Evolutionary conservation across 2,329 filamentous ascomycete species (phyloP), one percentile per base, ranked within the genome.

Genomic region (Capronia epimyces): DNA sequence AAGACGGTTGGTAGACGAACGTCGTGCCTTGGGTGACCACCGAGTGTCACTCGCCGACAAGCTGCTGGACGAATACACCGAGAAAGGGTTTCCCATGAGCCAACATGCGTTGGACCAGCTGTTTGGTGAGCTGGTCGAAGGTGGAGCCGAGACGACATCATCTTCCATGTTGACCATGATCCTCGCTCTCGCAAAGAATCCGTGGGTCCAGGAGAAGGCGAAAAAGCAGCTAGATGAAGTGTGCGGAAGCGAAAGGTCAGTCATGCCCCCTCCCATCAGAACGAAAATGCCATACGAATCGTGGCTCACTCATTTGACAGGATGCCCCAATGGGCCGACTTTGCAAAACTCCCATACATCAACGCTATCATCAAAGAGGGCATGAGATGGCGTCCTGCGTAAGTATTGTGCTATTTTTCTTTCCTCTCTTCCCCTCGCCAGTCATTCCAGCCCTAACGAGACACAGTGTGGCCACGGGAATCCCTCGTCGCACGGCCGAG

Each of bases 201-300:
- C 73, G 0, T 70, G 73, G 7, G 73, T 77, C 43, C 75, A 77
- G 48, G 56, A 58, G 13, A 78, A 77, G 55, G 75, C 72, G 0
- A 71, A 71, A 53, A 64, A 62, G 6, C 67, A 73, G 41, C 61
- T 81, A 10, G 76, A 81, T 50, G 57, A 62, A 2, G 71, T 78
- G 0, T 67, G 78, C 9, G 75, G 75, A 1, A 59, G 59, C 3
- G 62, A 66, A 18, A 60, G 68, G 12, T 62, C 63, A 8, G 67
- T 66, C 20, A 9, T 39, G n/a, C n/a, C n/a, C n/a, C n/a, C n/a
- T n/a, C n/a, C n/a, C n/a, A n/a, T 3, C 6, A 27, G 10, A 43
- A 4, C 16, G 20, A 9, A 9, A 8, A 13, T n/a, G 7, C 42
- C 32, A 8, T 15, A 8, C 4, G 18, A 24, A 45, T 18, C 27